These are phyloP conservation scores for Daldinia sp. DNA, from an alignment of 2,329 filamentous ascomycete species.

Conservation along the genomic window DNA sequence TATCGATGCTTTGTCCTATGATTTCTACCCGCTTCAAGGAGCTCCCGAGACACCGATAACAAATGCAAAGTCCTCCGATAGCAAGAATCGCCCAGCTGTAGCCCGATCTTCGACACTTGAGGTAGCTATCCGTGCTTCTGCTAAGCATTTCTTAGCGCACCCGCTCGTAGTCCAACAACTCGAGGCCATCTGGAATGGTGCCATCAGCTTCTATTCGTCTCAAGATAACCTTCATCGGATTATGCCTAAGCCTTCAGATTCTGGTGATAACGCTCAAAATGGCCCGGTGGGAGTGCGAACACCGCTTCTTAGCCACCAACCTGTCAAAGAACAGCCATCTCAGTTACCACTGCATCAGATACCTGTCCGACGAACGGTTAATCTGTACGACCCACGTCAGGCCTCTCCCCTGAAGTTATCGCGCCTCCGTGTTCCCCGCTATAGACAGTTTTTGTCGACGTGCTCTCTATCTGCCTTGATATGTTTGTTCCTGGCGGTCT, in stretches of 20 bases:
- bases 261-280: conserved; percentile 41
- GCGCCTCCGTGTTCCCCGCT: conserved; percentile 86
- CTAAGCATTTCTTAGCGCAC: conserved; percentile 91
- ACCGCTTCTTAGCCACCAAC: conserved; percentile 57
- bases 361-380: conserved; percentile 75
- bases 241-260: conserved; percentile 43
- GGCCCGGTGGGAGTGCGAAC: conserved; percentile 57
- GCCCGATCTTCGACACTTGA: conserved; percentile 90
- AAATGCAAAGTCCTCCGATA: conserved; percentile 47
- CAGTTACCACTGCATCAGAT: conserved; percentile 49
- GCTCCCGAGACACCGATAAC: conserved; percentile 60
- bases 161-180: conserved; percentile 92
- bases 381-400: conserved; percentile 87
- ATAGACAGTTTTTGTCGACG: conserved; percentile 89
- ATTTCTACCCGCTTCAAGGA: conserved; percentile 92
- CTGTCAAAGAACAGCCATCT: conserved; percentile 44
- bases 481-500: conserved; percentile 83
- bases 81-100: conserved; percentile 59
- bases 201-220: conserved; percentile 90
- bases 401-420: conserved; percentile 93
- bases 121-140: conserved; percentile 89
- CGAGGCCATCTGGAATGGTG: conserved; percentile 97
- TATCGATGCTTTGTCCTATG: conserved; percentile 93
- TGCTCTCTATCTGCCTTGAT: conserved; percentile 86
- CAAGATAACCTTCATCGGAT: conserved; percentile 84